Percentiles rank a stretch among this genome's conserved stretches.
phyloP scores from a whole-genome alignment of 441 rosid species.

The Adansonia madagascariensis region DNA sequence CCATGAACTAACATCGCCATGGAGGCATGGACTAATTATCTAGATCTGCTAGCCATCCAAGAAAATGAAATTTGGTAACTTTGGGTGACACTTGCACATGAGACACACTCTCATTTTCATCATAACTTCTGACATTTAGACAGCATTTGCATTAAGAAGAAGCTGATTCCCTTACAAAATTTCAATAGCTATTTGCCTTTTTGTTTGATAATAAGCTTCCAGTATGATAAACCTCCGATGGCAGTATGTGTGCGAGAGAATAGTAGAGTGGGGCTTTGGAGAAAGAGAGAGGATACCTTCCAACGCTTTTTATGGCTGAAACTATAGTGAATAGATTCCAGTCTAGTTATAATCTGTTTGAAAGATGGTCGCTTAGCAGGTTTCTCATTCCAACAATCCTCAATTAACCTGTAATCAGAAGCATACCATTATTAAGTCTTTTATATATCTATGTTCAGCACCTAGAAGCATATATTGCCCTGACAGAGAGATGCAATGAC shows the following conservation, averaged over 20 bases:
- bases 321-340: constrained; percentile 59
- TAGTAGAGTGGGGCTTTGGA: background rate
- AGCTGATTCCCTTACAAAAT: background rate
- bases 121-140: background rate
- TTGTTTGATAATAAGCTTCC: background rate
- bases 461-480: background rate
- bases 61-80: background rate
- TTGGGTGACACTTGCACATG: background rate
- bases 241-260: background rate
- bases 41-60: background rate
- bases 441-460: background rate
- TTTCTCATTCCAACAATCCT: constrained; percentile 69
- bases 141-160: background rate
- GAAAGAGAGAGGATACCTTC: constrained; percentile 58
- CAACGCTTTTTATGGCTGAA: constrained; percentile 67
- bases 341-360: constrained; percentile 63
- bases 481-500: background rate
- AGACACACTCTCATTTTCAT: background rate
- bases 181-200: background rate
- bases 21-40: background rate
- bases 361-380: constrained; percentile 62
- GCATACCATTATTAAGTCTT: background rate
- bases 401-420: constrained; percentile 63
- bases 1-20: background rate
- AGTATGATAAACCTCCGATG: background rate